Percentiles rank a stretch among this genome's conserved stretches.
Conservation (phyloP, 805 yeast species). For the Cyberlindnera nakhonratchasimensis region DNA sequence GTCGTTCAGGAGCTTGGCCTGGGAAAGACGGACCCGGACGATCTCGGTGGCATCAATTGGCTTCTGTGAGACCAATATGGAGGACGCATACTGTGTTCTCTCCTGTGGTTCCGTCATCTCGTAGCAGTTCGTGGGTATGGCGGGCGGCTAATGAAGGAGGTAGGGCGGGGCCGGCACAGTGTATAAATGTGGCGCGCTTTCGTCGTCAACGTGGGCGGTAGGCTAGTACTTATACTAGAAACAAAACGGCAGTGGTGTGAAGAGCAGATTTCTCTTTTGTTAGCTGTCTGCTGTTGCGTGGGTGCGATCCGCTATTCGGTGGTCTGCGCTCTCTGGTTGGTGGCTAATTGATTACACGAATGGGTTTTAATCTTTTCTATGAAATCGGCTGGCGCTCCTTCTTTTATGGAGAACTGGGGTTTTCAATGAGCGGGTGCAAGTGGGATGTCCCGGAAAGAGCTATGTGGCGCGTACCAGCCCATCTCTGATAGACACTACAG, state of each 20-base stretch:
- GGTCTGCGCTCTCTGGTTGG: neutral
- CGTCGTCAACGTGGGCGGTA: no score
- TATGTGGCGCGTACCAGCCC: conserved; percentile 2
- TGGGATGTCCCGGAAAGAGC: neutral
- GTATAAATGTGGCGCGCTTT: no score
- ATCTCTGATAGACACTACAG: neutral
- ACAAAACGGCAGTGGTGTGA: no score
- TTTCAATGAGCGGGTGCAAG: neutral
- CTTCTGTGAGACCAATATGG: conserved; percentile 41
- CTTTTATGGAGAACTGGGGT: neutral
- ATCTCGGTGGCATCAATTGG: conserved; percentile 61
- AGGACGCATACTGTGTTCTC: conserved; percentile 37
- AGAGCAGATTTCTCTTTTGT: no score
- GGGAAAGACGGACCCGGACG: conserved; percentile 52
- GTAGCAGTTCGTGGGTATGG: no score
- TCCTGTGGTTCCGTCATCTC: conserved; percentile 15
- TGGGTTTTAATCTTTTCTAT: no score
- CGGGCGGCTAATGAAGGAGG: neutral
- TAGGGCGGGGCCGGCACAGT: no score
- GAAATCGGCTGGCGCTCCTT: neutral
- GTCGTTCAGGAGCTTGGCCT: conserved; percentile 52
- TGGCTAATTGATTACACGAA: no score
- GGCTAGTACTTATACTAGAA: no score
- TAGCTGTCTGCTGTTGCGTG: no score
- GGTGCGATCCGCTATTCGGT: neutral